Evolutionary conservation across 2,329 filamentous ascomycete species (phyloP).

Genomic region (Shiraia bambusicola): DNA sequence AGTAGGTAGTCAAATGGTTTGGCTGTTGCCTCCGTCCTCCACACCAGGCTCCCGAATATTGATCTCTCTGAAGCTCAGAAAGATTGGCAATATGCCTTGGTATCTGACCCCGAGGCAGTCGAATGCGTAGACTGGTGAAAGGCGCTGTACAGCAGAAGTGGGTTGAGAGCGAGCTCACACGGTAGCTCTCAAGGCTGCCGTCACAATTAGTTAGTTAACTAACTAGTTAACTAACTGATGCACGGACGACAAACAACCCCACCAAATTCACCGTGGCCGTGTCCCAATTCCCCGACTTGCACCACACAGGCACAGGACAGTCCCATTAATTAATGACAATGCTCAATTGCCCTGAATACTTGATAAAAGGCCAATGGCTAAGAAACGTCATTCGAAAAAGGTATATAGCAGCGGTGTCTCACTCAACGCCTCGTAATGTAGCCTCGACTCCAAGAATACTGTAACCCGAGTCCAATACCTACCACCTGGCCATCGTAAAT

Average conservation of each 20-base stretch:
- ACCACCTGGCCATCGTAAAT: too few relatives aligned
- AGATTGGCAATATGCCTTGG: too few relatives aligned
- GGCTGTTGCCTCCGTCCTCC: background rate
- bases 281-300: constrained; percentile 2
- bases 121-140: background rate
- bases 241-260: constrained; percentile 16
- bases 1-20: constrained; percentile 1
- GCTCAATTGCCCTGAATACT: background rate
- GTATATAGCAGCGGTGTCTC: constrained; percentile 1
- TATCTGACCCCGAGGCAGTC: background rate
- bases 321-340: background rate
- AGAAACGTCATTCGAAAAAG: background rate
- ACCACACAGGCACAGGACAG: background rate
- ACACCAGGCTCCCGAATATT: background rate
- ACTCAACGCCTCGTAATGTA: constrained; percentile 18
- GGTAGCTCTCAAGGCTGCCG: constrained; percentile 30
- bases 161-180: constrained; percentile 20
- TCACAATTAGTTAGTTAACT: too few relatives aligned
- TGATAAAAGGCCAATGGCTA: background rate
- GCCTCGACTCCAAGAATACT: constrained; percentile 1
- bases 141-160: constrained; percentile 6
- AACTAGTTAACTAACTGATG: too few relatives aligned
- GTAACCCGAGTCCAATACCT: background rate
- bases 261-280: constrained; percentile 13
- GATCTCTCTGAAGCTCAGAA: background rate